Base-by-base conservation (phyloP, 1,139 yeast species). In the Hyphopichia burtonii region DNA sequence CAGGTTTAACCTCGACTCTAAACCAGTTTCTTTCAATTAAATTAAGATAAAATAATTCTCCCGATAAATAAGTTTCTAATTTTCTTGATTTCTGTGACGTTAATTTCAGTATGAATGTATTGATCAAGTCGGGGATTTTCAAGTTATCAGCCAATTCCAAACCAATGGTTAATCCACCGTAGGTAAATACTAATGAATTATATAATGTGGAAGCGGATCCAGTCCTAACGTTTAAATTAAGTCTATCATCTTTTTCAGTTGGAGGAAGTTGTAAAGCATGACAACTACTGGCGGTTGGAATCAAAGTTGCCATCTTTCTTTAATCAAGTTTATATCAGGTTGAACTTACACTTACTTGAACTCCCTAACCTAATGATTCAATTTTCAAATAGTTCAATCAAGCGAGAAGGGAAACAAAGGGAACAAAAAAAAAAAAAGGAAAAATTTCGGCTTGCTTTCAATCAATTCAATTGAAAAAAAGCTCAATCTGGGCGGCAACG, bases 121-220 rank as follows among this genome's bases (percentile, higher is more conserved):
- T 38, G 43, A 51, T 36, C 44, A 65, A 50, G 38, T 66, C 74
- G 0, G 55, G 57, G 28, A 71, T 59, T 22, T 76, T 63, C 15
- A 68, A 55, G 6, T 65, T 57, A n/a, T 44, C 50, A 8, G 54
- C 49, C 20, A 83, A 55, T 36, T 76, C 79, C 20, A 83, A 54
- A 1, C 84, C 86, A 18, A 80, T 62, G 1, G 82, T 76, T n/a
- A 82, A 59, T 0, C 93, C 93, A n/a, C 90, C 91, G 54, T 72
- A 78, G 0, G 80, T 80, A 39, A 80, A 74, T 2, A 85, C 70
- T 41, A 80, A 66, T 14, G 90, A 83, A 50, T 81, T 76, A 40
- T 74, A 70, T 14, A 82, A 66, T 2, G 77, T 66, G 3, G 82
- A 65, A 1, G 88, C 80, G 1, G 87, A 77, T 11, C 93, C 93